Conservation (phyloP, 139 green algal genomes). For the Pleodorina starrii region DNA sequence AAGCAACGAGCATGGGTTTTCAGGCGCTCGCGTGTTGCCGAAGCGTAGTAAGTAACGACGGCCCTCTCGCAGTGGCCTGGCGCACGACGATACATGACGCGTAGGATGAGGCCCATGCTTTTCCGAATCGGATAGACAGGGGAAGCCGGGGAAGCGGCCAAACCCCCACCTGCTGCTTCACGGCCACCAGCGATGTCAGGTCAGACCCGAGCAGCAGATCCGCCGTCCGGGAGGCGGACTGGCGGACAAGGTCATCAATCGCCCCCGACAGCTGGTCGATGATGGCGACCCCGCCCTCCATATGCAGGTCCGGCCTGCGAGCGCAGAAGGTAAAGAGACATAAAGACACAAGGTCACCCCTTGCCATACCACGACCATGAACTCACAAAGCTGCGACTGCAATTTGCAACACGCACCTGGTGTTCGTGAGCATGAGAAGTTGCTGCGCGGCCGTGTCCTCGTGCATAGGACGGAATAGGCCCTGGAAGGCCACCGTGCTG, state of each 20-base stretch:
- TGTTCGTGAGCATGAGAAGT: not conserved
- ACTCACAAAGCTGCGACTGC: too few relatives aligned
- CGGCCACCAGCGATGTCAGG: conserved; percentile 14
- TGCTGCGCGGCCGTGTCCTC: not conserved
- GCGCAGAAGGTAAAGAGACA: not conserved
- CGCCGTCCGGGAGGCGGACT: not conserved
- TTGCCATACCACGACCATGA: too few relatives aligned
- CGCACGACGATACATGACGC: too few relatives aligned
- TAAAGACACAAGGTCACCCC: not conserved
- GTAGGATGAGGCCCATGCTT: too few relatives aligned
- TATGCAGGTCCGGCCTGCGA: not conserved
- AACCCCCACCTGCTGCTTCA: conserved; percentile 33
- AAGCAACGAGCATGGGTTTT: too few relatives aligned
- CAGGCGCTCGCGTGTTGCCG: too few relatives aligned
- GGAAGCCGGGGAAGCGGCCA: not conserved
- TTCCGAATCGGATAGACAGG: too few relatives aligned
- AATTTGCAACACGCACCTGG: conserved; percentile 5
- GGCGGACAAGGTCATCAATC: not conserved
- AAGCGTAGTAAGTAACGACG: too few relatives aligned
- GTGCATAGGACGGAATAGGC: not conserved
- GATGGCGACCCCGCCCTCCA: not conserved
- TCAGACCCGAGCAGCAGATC: not conserved
- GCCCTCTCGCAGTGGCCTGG: too few relatives aligned
- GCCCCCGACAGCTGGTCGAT: not conserved
- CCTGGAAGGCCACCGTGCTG: not conserved